Percentiles rank a stretch among this genome's conserved stretches.
Evolutionary conservation across 768 basidiomycete species (phyloP).

Genomic region (Termitomyces sp.): DNA sequence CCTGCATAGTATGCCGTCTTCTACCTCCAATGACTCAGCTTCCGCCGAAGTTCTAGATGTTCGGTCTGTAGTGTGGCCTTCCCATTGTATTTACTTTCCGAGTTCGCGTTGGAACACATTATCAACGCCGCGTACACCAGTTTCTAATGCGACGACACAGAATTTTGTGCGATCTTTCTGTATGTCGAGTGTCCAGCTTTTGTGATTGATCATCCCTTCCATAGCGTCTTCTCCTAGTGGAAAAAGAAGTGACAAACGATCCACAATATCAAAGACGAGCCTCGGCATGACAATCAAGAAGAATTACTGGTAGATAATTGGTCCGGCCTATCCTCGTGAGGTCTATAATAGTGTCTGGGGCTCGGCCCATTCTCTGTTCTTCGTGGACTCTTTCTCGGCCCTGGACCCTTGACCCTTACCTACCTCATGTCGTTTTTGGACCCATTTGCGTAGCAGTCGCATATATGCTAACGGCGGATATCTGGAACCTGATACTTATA

Average conservation of each 20-base stretch:
- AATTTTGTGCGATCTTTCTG: too few relatives aligned
- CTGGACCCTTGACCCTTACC: too few relatives aligned
- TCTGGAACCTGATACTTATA: too few relatives aligned
- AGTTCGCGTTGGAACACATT: neutral
- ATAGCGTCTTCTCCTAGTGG: neutral
- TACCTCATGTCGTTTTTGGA: too few relatives aligned
- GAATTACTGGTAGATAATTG: neutral
- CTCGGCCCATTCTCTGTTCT: too few relatives aligned
- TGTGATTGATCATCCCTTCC: neutral
- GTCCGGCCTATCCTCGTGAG: too few relatives aligned
- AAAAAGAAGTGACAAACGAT: neutral
- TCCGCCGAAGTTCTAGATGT: too few relatives aligned
- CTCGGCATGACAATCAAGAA: neutral
- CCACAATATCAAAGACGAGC: neutral
- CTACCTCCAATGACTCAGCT: neutral
- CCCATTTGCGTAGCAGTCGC: too few relatives aligned
- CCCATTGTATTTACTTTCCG: too few relatives aligned
- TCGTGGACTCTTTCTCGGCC: too few relatives aligned
- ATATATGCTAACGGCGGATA: too few relatives aligned
- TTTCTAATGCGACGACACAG: neutral
- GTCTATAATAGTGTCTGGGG: too few relatives aligned
- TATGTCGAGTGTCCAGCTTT: neutral
- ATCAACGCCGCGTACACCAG: neutral
- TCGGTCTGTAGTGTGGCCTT: neutral
- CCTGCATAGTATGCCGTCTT: neutral